Conservation (phyloP, 208 protist genomes). For the Crithidia expoeki region DNA sequence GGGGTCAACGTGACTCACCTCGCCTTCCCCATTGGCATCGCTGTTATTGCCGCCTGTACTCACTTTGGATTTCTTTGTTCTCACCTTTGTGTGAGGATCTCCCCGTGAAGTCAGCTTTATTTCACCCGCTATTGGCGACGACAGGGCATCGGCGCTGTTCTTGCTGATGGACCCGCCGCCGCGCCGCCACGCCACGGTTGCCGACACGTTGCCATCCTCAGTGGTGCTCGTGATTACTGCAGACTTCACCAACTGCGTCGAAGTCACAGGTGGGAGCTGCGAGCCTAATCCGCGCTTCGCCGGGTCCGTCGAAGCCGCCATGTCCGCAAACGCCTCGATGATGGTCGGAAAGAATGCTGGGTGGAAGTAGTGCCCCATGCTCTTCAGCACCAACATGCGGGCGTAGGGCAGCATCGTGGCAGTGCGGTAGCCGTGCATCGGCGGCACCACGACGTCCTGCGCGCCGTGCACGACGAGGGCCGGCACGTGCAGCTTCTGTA, state of each 20-base stretch:
- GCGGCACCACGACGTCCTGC: constrained; percentile 76
- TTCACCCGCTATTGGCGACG: too few species aligned
- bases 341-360: constrained; percentile 71
- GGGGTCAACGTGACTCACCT: constrained; percentile 9
- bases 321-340: constrained; percentile 42
- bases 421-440: constrained; percentile 74
- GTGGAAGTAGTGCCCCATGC: constrained; percentile 88
- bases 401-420: constrained; percentile 61
- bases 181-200: constrained; percentile 1
- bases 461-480: constrained; percentile 76
- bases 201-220: constrained; percentile 12
- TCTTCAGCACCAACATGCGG: constrained; percentile 65
- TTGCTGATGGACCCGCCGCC: neutral
- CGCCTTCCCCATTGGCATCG: neutral
- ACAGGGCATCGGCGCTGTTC: neutral
- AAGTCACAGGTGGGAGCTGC: constrained; percentile 5
- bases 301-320: constrained; percentile 38
- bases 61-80: neutral
- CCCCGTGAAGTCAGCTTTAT: too few species aligned
- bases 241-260: neutral
- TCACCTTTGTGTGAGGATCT: neutral
- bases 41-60: neutral
- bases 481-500: constrained; percentile 48
- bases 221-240: neutral
- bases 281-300: neutral